phyloP scores from a whole-genome alignment of 768 basidiomycete genomes.

The Rhizopogon vesiculosus region DNA sequence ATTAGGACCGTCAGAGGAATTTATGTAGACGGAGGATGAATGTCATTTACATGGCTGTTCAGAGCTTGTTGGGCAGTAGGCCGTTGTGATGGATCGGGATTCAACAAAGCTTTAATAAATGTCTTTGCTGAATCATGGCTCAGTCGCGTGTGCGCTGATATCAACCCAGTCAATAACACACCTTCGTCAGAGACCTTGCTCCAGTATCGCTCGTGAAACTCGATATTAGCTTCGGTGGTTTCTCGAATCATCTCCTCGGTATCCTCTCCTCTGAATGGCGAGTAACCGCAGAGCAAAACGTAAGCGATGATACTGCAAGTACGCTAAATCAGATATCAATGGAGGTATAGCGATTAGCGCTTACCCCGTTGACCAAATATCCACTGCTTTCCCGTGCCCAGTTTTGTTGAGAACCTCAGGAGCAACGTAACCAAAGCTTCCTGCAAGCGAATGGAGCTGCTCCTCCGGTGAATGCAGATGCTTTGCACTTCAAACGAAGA shows the following conservation, averaged over 20 bases:
- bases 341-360: slow-evolving; percentile 13
- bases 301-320: slow-evolving; percentile 81
- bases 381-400: slow-evolving; percentile 92
- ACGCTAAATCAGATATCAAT: too few relatives aligned
- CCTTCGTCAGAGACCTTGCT: slow-evolving; percentile 79
- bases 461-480: slow-evolving; percentile 72
- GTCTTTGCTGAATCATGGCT: slow-evolving; percentile 56
- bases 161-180: slow-evolving; percentile 21
- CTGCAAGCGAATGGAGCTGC: slow-evolving; percentile 66
- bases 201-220: slow-evolving; percentile 96
- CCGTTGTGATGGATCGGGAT: slow-evolving; percentile 65
- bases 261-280: slow-evolving; percentile 88
- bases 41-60: slow-evolving; percentile 49
- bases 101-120: slow-evolving; percentile 72
- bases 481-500: slow-evolving; percentile 54
- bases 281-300: slow-evolving; percentile 91
- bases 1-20: neutral
- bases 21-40: neutral
- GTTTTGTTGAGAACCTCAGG: slow-evolving; percentile 78
- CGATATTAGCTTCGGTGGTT: slow-evolving; percentile 79
- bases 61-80: slow-evolving; percentile 73
- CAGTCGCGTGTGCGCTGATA: neutral
- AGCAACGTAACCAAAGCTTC: slow-evolving; percentile 87
- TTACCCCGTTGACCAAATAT: slow-evolving; percentile 91
- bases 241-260: slow-evolving; percentile 70